Conservation (phyloP, 495 filamentous ascomycete species). For the Melanomma pulvis-pyrius region DNA sequence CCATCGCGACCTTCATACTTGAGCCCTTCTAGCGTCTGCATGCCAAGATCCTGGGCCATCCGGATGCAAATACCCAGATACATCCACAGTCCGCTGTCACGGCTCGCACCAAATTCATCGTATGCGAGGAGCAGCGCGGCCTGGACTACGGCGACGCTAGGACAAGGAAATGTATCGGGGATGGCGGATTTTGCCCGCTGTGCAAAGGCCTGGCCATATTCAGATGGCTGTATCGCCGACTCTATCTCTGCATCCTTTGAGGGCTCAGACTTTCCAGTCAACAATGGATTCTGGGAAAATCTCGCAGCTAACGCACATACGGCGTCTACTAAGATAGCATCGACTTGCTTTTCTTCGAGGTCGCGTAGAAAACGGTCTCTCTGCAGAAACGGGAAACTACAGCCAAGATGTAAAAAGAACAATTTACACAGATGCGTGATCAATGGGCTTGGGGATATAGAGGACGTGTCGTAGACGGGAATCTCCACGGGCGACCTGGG, state of each 20-base stretch:
- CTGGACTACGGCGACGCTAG: constrained; percentile 76
- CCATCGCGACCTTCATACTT: constrained; percentile 65
- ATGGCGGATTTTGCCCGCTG: constrained; percentile 55
- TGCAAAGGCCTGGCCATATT: constrained; percentile 72
- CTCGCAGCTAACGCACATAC: constrained; percentile 78
- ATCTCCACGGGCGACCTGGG: constrained; percentile 64
- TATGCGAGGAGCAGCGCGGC: constrained; percentile 81
- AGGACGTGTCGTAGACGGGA: constrained; percentile 76
- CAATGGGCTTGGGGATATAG: constrained; percentile 66
- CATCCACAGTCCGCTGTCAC: constrained; percentile 89
- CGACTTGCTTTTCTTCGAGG: constrained; percentile 75
- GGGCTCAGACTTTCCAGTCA: constrained; percentile 52
- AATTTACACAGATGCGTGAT: constrained; percentile 74
- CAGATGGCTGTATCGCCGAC: constrained; percentile 37
- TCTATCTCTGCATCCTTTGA: constrained; percentile 50
- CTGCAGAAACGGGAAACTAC: constrained; percentile 79
- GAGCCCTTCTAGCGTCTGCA: constrained; percentile 76
- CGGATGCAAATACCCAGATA: constrained; percentile 82
- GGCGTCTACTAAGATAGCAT: constrained; percentile 83
- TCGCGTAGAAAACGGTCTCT: constrained; percentile 68
- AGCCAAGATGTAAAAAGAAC: constrained; percentile 78
- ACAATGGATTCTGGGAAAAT: constrained; percentile 71
- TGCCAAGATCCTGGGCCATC: constrained; percentile 81
- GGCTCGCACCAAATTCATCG: constrained; percentile 81
- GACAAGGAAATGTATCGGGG: constrained; percentile 75